Evolutionary conservation across 257 asterid species (phyloP), one percentile per base, ranked within the genome.

Genomic region (Echites panduratus): DNA sequence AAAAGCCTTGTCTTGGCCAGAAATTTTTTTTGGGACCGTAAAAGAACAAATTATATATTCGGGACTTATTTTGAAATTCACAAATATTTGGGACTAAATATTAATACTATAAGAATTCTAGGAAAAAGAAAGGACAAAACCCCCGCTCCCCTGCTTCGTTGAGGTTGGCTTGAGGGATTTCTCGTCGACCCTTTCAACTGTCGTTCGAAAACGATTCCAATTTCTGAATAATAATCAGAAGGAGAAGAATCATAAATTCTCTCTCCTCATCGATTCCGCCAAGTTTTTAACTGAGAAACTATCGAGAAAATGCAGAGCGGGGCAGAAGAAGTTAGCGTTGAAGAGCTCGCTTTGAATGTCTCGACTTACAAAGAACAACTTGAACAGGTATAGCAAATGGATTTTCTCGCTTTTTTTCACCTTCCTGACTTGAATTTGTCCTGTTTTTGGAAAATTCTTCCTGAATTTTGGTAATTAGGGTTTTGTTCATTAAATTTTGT

Each of bases 281-380:
- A 26, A 63, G 24, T 63, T 63, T 7, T 1, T 16, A 41, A 52
- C 2, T 2, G 45, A 13, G 44, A 10, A 19, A 62, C 10, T 32
- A 44, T 26, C 27, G 54, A 43, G 38, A 49, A 61, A 27, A 77
- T 75, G 84, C 79, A 77, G 32, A 65, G 76, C 56, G 96, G 87
- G 69, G 89, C 84, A 43, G 99, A 95, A 72, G 98, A 86, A 80
- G 90, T 92, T 72, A 95, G 82, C 85, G 87, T 89, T 72, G 88
- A 87, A 77, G 98, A 95, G 79, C 88, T 95, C 84, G 92, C 89
- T 44, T 85, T 92, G 41, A 95, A 87, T 82, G 94, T 95, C 54
- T 84, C 97, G 44, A 92, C 96, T 44, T 92, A 95, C 82, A 87
- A 81, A 84, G 89, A 89, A 29, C 99, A 95, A 89, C 98, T 95